Base-by-base conservation (phyloP, 805 yeast genomes). In the Lipomyces yamadae region DNA sequence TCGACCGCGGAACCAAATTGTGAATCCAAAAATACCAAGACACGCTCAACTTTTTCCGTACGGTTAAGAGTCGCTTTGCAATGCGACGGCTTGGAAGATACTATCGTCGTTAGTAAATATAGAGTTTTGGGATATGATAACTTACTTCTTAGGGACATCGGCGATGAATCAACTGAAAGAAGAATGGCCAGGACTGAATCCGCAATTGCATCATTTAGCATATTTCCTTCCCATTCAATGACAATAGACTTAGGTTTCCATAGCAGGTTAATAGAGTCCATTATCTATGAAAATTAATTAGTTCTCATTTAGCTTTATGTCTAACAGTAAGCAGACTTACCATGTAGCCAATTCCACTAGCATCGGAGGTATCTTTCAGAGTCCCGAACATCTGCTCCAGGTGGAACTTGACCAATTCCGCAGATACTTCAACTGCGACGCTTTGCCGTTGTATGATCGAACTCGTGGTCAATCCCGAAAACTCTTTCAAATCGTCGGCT, bases 381-480 rank as follows among this genome's bases (percentile, higher is more conserved):
- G 83, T 85, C 1, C 98, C 98, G 82, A 94, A 95, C 99, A 95
- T 95, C 76, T 93, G 98, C 66, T 88, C 86, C 65, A 95, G 83
- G 75, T 95, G 98, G 92, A 96, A 95, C 67, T 85, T 84, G 67
- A 95, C 86, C 65, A 95, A 81, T 57, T 90, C 89, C 42, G 90
- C 85, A 56, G 90, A 90, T 3, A 97, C 96, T 75, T 88, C 87
- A 58, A 95, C 90, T 62, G 85, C 84, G 29, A 95, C 80, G 6
- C 87, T 83, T 76, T 94, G 97, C 70, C 90, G 84, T 71, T 96
- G 97, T 74, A 87, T 88, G 39, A 95, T 87, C 11, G 90, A 83
- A 0, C 97, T 90, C 0, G 98, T 90, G 0, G 96, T 88, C 64
- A 95, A 81, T 60, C 91, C 95, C 0, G 97, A 87, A 74, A 86